Evolutionary conservation across 768 basidiomycete genomes (phyloP), one percentile per base, ranked within the genome.

Genomic region (Naganishia onofrii): DNA sequence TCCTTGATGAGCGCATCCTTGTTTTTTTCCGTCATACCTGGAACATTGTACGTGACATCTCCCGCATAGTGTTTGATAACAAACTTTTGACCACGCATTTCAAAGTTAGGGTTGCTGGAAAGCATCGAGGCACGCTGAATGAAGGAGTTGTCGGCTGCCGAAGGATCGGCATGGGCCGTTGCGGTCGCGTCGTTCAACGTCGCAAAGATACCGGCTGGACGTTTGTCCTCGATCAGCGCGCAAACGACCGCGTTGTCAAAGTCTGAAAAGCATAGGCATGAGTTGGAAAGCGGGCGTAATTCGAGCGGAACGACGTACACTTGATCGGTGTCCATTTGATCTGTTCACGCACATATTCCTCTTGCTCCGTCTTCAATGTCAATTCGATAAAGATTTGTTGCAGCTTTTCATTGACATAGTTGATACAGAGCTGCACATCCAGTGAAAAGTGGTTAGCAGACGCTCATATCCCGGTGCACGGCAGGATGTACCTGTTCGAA

Each of bases 241-340:
- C 96, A 99, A 29, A 99, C 96, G 71, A 99, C 87, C 72, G 83
- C 79, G 65, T 81, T 81, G 73, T 81, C 79, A 65, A 80, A 80
- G 75, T 79, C 79, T 80, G 53, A 23, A 66, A 32, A 44, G 67
- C 17, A 19, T 13, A n/a, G 60, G 56, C 21, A 15, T 38, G 32
- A 52, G 21, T 5, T 53, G 5, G 26, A 8, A 57, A 9, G 32
- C 34, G 26, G 29, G 28, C 13, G 15, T 21, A 28, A 28, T 19
- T 44, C 17, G 51, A 53, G 28, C 46, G 17, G 29, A 36, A 5
- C 34, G 0, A 66, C 76, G 66, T 51, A 80, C 95, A 99, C 75
- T 97, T 93, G 85, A 99, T 99, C 0, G 94, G 94, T 0, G 90
- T 95, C 96, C 96, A 99, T 81, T 97, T 92, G 83, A 99, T 99